phyloP scores from a whole-genome alignment of 140 eudicot species.

The Anethum foeniculum region DNA sequence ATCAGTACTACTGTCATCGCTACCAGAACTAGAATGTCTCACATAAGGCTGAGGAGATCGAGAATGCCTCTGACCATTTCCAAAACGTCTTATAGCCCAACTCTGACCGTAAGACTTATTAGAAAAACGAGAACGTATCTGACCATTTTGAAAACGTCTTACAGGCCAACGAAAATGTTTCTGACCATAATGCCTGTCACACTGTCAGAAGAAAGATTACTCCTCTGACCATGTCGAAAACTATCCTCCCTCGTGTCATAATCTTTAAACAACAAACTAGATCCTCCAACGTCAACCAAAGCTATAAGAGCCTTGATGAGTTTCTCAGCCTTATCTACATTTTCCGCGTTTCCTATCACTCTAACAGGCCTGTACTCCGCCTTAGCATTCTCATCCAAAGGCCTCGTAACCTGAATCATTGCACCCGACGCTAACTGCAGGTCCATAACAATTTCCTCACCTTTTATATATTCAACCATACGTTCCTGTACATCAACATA shows the following conservation, averaged over 20 bases:
- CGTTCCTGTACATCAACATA: too few species aligned
- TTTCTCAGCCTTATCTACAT: background rate
- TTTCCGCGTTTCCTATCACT: background rate
- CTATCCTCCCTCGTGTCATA: background rate
- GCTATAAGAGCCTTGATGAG: background rate
- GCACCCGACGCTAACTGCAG: background rate
- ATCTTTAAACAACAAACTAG: background rate
- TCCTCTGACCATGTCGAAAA: background rate
- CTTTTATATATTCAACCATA: background rate
- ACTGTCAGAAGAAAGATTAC: background rate
- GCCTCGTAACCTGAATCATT: background rate
- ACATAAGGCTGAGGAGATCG: too few species aligned
- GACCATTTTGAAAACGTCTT: too few species aligned
- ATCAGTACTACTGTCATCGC: too few species aligned
- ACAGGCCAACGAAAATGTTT: too few species aligned
- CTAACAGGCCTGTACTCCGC: background rate
- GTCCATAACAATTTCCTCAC: background rate
- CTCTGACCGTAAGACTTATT: background rate
- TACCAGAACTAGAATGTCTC: too few species aligned
- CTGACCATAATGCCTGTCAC: background rate
- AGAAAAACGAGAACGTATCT: background rate
- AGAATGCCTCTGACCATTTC: too few species aligned
- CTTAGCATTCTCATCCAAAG: background rate
- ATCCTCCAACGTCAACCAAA: background rate
- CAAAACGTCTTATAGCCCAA: too few species aligned